A percentile compares a stretch with the other conserved stretches of the same genome.
Conservation (phyloP, 306 rosid genomes). For the Prunus padus region DNA sequence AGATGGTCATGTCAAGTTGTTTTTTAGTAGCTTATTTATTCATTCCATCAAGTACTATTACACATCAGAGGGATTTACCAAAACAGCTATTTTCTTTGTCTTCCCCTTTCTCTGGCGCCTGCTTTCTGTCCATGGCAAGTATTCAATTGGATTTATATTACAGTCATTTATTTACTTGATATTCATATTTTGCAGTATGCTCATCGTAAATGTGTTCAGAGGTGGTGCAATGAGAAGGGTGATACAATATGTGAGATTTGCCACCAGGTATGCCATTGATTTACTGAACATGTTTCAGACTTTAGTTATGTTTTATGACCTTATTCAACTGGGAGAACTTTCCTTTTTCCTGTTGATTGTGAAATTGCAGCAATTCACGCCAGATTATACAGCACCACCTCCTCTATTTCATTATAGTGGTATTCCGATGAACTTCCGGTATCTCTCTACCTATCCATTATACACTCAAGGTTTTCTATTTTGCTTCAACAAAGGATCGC, state of each 20-base stretch:
- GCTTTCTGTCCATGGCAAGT: slow-evolving; percentile 3
- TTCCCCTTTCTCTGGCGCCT: background rate
- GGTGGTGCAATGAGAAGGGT: slow-evolving; percentile 95
- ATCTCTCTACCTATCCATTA: background rate
- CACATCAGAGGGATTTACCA: background rate
- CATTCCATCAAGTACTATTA: background rate
- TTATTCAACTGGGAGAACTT: background rate
- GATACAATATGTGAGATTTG: slow-evolving; percentile 87
- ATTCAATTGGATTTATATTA: background rate
- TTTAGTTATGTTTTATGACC: background rate
- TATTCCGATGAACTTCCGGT: slow-evolving; percentile 63
- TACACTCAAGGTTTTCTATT: background rate
- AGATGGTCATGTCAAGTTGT: background rate
- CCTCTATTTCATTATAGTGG: slow-evolving; percentile 52
- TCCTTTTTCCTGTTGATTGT: slow-evolving; percentile 2
- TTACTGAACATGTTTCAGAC: background rate
- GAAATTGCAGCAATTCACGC: slow-evolving; percentile 54
- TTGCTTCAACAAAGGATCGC: background rate
- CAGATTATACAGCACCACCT: slow-evolving; percentile 60
- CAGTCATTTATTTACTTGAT: slow-evolving; percentile 4
- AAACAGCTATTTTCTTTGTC: slow-evolving; percentile 1
- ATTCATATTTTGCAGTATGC: slow-evolving; percentile 59
- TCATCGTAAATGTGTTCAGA: slow-evolving; percentile 77
- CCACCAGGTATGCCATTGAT: slow-evolving; percentile 50
- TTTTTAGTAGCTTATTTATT: slow-evolving; percentile 3